Evolutionary conservation across 2,329 filamentous ascomycete genomes (phyloP), one percentile per base, ranked within the genome.

Genomic region (Sclerotinia spermophila): DNA sequence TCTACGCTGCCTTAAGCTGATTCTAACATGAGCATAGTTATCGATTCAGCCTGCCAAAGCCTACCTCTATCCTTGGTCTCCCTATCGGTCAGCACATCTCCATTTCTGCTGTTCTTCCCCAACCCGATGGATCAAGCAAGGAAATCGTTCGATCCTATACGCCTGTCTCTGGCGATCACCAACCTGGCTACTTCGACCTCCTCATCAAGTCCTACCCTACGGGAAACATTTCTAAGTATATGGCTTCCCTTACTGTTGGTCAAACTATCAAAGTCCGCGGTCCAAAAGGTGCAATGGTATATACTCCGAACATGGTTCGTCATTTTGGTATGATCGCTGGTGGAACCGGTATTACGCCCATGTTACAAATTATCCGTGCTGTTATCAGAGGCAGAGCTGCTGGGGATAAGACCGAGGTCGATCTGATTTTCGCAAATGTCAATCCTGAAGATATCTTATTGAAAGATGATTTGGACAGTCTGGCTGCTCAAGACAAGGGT

Each of bases 81-180:
- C 95, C 96, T 76, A 98, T 98, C 84, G 96, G 96, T 80, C 96
- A 99, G 85, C 96, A 99, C 86, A 97, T 99, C 83, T 97, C 95
- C 73, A 93, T 99, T 80, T 93, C 92, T 76, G 95, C 94, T 70
- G 88, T 87, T 70, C 88, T 94, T 73, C 78, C 82, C 58, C 87
- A 90, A 78, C 73, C 76, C 40, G 89, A 92, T 77, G 93, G 93
- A 79, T 86, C 86, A 77, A 85, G 85, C 75, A 95, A 96, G 83
- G 92, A 96, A 79, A 90, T 97, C 75, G 90, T 96, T 69, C 92
- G 94, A 79, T 96, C 93, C 33, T 97, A 97, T 85, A 97, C 94
- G 17, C 94, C 94, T 71, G 93, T 97, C 81, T 94, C 92, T 59
- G 93, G 92, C 76, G 94, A 97, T 83, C 89, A 95, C 81, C 90